Evolutionary conservation across 805 yeast species (phyloP), one percentile per base, ranked within the genome.

Genomic region (Kuraishia floccosa): DNA sequence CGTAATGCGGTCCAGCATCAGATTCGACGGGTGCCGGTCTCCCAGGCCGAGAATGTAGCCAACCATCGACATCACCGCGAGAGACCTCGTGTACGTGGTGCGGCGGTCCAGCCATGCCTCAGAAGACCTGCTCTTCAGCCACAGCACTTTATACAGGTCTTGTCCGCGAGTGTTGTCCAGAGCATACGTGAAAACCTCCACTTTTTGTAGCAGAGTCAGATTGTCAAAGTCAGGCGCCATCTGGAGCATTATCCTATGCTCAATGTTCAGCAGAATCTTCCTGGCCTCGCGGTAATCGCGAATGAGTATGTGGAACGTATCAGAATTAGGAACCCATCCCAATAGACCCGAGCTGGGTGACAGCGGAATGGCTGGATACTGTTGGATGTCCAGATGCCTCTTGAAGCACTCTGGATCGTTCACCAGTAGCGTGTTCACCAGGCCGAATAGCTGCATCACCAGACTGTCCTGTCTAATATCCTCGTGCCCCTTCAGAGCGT

Each of bases 61-160:
- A 26, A 81, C 95, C 96, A 91, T 91, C 0, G 97, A 89, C 97
- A 91, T 93, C 4, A 85, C 96, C 0, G 98, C 98, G 40, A 91
- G 63, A 0, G 97, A 91, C 35, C 98, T 66, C 0, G 97, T 89
- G 49, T 91, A 91, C 2, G 94, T 87, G 0, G 96, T 89, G 51
- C 99, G 76, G 44, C 99, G 73, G 49, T 91, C 97, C 24, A 91
- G 63, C 99, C 99, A 91, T 0, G 96, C 86, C 54, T 91, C 99
- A 0, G 96, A 85, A 0, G 96, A 84, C 41, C 91, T 75, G 28
- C 95, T 83, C 59, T 91, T 91, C 41, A 91, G 68, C 99, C 99
- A 91, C 43, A 93, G 60, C 3, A 93, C 96, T 42, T 89, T 81
- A 57, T 91, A 89, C 41, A 91, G 62, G 55, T 91, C 99, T 54